phyloP scores from a whole-genome alignment of 805 yeast genomes.

The Candida anglica region DNA sequence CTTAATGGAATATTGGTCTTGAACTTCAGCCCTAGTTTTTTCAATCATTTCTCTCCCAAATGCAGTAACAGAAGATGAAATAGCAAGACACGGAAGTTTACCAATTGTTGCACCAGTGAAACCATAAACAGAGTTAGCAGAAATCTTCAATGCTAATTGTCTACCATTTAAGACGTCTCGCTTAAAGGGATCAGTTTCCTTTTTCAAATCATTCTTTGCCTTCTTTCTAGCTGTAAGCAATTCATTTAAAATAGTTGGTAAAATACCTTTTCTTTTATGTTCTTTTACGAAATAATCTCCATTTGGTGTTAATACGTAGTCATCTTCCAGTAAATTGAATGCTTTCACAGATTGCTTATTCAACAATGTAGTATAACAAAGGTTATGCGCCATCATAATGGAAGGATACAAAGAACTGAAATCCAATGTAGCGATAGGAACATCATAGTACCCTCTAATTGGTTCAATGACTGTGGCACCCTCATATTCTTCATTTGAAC shows the following conservation, averaged over 20 bases:
- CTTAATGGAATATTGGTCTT: constrained; percentile 68
- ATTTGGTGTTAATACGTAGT: constrained; percentile 84
- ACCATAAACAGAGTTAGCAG: constrained; percentile 98
- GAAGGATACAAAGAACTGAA: constrained; percentile 97
- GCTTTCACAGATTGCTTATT: constrained; percentile 65
- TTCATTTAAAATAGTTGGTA: constrained; percentile 90
- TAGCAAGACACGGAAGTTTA: constrained; percentile 92
- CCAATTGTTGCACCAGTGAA: constrained; percentile 99
- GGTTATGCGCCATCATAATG: constrained; percentile 98
- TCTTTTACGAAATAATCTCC: constrained; percentile 85
- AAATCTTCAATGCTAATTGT: constrained; percentile 91
- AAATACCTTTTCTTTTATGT: constrained; percentile 68
- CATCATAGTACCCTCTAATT: constrained; percentile 88
- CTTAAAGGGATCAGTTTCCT: constrained; percentile 91
- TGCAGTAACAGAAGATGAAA: constrained; percentile 92
- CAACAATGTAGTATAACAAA: constrained; percentile 89
- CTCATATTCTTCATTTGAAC: constrained; percentile 87
- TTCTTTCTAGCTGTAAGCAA: constrained; percentile 86
- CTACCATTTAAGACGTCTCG: constrained; percentile 94
- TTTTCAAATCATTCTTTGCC: constrained; percentile 86
- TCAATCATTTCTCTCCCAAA: constrained; percentile 98
- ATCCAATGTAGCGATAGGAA: constrained; percentile 96
- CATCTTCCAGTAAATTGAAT: constrained; percentile 60
- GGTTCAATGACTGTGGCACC: constrained; percentile 99
- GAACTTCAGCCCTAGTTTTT: constrained; percentile 81